A percentile compares a stretch with the other conserved stretches of the same genome.
These are phyloP conservation scores for Spencermartinsiella europaea DNA, from an alignment of 805 yeast species.

Conservation along the genomic window DNA sequence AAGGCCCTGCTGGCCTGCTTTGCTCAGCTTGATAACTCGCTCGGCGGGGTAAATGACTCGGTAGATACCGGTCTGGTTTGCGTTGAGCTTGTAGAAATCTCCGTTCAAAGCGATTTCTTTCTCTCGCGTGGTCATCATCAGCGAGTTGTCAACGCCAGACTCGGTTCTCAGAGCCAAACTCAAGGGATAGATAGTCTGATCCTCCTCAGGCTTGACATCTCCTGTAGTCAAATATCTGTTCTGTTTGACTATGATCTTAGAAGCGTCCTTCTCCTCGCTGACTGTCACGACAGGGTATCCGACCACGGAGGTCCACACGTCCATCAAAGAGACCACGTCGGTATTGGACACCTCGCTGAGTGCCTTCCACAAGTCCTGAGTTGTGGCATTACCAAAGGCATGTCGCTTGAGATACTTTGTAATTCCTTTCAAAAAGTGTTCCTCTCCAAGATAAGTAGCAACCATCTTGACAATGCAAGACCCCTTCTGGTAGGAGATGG, in stretches of 20 bases:
- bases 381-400: conserved; percentile 64
- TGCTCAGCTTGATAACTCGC: conserved; percentile 49
- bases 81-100: conserved; percentile 54
- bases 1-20: conserved; percentile 46
- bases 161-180: conserved; percentile 50
- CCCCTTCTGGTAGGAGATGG: conserved; percentile 77
- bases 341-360: conserved; percentile 57
- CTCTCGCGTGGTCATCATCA: conserved; percentile 49
- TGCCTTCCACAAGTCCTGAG: conserved; percentile 68
- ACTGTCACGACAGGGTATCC: conserved; percentile 71
- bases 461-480: conserved; percentile 75
- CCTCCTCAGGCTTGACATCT: conserved; percentile 54
- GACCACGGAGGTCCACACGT: conserved; percentile 64
- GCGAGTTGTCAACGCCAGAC: conserved; percentile 55
- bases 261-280: conserved; percentile 30
- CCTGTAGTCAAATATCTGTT: conserved; percentile 60
- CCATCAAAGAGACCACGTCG: conserved; percentile 56
- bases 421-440: conserved; percentile 66
- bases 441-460: conserved; percentile 63
- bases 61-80: conserved; percentile 56
- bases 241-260: conserved; percentile 41
- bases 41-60: conserved; percentile 50
- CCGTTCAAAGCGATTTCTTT: conserved; percentile 38
- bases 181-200: conserved; percentile 50
- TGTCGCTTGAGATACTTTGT: conserved; percentile 59